These are phyloP conservation scores for Carpinus viminea DNA, from an alignment of 306 rosid genomes.

Conservation along the genomic window DNA sequence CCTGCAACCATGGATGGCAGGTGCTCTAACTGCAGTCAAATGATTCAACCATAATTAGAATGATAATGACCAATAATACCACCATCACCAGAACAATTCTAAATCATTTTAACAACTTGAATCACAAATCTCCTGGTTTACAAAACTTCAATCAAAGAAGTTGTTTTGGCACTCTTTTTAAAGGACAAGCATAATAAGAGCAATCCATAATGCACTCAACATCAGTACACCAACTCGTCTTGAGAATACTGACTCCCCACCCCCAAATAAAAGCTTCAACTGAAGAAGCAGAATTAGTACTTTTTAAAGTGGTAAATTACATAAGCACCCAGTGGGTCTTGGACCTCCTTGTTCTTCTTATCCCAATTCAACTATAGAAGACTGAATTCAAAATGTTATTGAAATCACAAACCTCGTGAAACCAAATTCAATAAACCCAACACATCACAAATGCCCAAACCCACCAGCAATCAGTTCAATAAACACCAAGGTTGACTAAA, in stretches of 20 bases:
- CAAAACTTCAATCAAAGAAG: not conserved
- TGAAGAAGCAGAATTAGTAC: not conserved
- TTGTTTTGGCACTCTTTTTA: not conserved
- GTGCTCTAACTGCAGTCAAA: conserved; percentile 76
- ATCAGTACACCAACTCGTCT: not conserved
- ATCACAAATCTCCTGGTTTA: not conserved
- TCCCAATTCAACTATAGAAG: not conserved
- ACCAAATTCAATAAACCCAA: not conserved
- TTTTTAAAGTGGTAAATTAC: not conserved
- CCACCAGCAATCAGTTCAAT: not conserved
- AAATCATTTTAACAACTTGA: not conserved
- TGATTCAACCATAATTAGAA: not conserved
- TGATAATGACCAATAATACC: not conserved
- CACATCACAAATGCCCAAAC: not conserved
- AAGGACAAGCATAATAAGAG: not conserved
- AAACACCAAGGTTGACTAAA: not conserved
- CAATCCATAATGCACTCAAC: not conserved
- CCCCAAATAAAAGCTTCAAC: not conserved
- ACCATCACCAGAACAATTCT: not conserved
- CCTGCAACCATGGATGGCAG: conserved; percentile 92
- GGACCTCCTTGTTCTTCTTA: not conserved
- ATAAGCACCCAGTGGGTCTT: not conserved
- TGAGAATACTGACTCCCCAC: not conserved
- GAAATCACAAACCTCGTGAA: not conserved
- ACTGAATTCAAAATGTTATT: not conserved